Evolutionary conservation across 345 rosid genomes (phyloP).

Genomic region (Jatropha curcas): DNA sequence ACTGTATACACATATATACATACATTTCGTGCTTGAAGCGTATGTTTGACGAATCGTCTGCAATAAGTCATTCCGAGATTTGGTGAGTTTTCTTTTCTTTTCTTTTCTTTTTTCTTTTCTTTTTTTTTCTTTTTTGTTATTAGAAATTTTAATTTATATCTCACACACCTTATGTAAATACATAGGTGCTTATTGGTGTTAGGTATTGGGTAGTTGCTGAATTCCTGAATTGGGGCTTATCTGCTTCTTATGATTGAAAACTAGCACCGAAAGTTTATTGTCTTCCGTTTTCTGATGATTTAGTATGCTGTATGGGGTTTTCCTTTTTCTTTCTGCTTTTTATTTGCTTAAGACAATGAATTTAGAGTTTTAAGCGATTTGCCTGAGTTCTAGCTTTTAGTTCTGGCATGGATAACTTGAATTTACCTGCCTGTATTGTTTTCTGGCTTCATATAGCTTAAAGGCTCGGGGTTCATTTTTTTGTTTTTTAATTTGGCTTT

Average conservation of each 20-base stretch:
- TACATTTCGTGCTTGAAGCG: not conserved
- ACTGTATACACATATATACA: not conserved
- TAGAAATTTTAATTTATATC: not conserved
- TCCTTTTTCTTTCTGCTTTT: too few relatives aligned
- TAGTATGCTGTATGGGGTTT: not conserved
- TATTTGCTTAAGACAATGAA: too few relatives aligned
- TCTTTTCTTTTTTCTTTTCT: too few relatives aligned
- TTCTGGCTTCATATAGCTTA: too few relatives aligned
- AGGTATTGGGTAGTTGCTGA: not conserved
- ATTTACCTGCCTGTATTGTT: too few relatives aligned
- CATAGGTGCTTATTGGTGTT: not conserved
- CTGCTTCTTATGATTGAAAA: not conserved
- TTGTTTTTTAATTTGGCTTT: too few relatives aligned
- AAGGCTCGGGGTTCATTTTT: too few relatives aligned
- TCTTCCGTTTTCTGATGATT: not conserved
- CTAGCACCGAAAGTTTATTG: too few relatives aligned
- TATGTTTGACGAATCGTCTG: not conserved
- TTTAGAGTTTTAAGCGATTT: too few relatives aligned
- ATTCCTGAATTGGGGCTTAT: slow-evolving; percentile 1
- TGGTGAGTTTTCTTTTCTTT: not conserved
- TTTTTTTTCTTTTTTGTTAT: not conserved
- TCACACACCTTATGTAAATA: not conserved
- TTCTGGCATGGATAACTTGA: too few relatives aligned
- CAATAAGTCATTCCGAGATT: not conserved
- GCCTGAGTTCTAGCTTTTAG: too few relatives aligned